phyloP scores from a whole-genome alignment of 2,329 filamentous ascomycete species.

The Xylaria polymorpha region DNA sequence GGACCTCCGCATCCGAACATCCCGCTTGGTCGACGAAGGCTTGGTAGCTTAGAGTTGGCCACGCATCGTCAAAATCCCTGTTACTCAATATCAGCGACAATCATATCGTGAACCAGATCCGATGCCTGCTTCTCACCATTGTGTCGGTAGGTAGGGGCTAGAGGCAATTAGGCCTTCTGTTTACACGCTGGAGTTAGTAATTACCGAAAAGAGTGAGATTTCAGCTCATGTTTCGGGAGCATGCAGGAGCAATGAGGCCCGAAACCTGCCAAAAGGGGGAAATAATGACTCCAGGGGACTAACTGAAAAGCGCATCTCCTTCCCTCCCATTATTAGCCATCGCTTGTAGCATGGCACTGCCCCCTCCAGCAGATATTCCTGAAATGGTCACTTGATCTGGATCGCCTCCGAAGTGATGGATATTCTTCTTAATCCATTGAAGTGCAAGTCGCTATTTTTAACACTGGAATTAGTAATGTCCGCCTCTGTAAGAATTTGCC shows the following conservation, averaged over 20 bases:
- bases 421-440: conserved; percentile 64
- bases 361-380: conserved; percentile 66
- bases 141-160: conserved; percentile 65
- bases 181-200: too few species aligned
- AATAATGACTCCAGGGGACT: too few species aligned
- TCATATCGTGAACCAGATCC: neutral
- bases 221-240: too few species aligned
- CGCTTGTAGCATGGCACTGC: conserved; percentile 59
- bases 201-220: too few species aligned
- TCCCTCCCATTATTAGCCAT: conserved; percentile 60
- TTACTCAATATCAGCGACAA: conserved; percentile 19
- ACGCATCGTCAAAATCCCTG: conserved; percentile 49
- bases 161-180: conserved; percentile 52
- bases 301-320: conserved; percentile 60
- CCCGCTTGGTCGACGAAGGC: conserved; percentile 51
- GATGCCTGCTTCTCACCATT: conserved; percentile 54
- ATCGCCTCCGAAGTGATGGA: conserved; percentile 65
- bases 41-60: conserved; percentile 50
- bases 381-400: conserved; percentile 63
- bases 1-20: conserved; percentile 46
- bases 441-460: conserved; percentile 57
- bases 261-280: too few species aligned
- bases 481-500: neutral
- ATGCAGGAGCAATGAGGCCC: too few species aligned
- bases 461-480: neutral